Evolutionary conservation across 2,329 filamentous ascomycete species (phyloP).

Genomic region (Calonectria henricotiae): DNA sequence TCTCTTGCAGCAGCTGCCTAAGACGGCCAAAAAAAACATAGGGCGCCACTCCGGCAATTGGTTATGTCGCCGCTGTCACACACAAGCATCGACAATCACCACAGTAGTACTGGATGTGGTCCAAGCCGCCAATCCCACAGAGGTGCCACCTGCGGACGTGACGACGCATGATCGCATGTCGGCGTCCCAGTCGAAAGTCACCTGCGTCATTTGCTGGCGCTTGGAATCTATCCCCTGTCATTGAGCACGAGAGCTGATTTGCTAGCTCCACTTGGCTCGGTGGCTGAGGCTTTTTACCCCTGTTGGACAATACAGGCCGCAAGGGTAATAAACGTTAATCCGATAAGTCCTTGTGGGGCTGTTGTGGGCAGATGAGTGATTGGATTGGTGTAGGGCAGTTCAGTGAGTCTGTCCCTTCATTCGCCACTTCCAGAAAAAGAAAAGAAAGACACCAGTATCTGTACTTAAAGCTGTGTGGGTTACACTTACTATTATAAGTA

Average conservation of each 20-base stretch:
- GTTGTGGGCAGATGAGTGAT: no score
- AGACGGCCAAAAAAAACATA: not conserved
- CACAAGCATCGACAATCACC: slow-evolving; percentile 1
- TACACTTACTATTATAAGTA: no score
- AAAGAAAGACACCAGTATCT: no score
- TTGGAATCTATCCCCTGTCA: slow-evolving; percentile 26
- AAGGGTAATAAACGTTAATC: no score
- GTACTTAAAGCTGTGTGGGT: no score
- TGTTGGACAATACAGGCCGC: slow-evolving; percentile 3
- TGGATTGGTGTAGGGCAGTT: no score
- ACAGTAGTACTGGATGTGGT: not conserved
- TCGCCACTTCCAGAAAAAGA: no score
- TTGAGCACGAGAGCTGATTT: slow-evolving; percentile 37
- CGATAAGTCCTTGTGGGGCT: no score
- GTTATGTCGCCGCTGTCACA: not conserved
- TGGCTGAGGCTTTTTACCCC: slow-evolving; percentile 36
- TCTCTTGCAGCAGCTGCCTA: not conserved
- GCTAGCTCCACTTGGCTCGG: slow-evolving; percentile 30
- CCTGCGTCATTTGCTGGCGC: slow-evolving; percentile 25
- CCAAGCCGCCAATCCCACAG: slow-evolving; percentile 7
- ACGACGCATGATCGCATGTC: slow-evolving; percentile 23
- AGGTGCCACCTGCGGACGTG: not conserved
- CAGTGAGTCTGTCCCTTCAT: no score
- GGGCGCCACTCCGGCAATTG: not conserved
- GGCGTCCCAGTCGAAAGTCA: slow-evolving; percentile 14